phyloP scores from a whole-genome alignment of 2,329 filamentous ascomycete species.

The Colletotrichum navitas region DNA sequence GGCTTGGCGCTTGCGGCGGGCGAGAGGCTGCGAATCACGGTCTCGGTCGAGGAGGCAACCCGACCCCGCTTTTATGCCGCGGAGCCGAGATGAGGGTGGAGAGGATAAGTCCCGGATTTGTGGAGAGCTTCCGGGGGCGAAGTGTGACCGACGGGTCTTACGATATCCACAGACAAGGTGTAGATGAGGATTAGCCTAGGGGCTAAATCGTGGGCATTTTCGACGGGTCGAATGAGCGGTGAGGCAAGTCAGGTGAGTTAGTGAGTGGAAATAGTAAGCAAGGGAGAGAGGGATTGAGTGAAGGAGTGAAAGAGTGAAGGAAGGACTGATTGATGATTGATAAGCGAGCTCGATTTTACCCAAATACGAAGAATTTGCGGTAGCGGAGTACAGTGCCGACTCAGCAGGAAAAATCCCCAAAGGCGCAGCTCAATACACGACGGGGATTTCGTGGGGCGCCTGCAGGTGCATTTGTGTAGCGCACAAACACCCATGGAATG shows the following conservation, averaged over 20 bases:
- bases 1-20: neutral
- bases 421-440: no score
- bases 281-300: neutral
- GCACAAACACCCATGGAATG: no score
- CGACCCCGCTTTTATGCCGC: neutral
- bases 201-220: neutral
- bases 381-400: no score
- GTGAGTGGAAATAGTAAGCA: neutral
- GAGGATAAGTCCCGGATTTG: neutral
- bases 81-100: slow-evolving; percentile 21
- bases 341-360: neutral
- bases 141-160: neutral
- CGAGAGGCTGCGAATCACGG: slow-evolving; percentile 7
- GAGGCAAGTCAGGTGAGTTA: neutral
- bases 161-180: neutral
- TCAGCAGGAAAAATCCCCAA: no score
- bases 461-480: no score
- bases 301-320: neutral
- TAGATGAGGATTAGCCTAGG: neutral
- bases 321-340: neutral
- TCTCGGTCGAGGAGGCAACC: neutral
- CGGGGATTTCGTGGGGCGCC: no score
- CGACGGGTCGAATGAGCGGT: neutral
- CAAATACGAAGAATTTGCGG: no score
- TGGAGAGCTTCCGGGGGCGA: neutral